These are phyloP conservation scores for Xylaria sp. DNA, from an alignment of 2,329 filamentous ascomycete genomes.

Conservation along the genomic window DNA sequence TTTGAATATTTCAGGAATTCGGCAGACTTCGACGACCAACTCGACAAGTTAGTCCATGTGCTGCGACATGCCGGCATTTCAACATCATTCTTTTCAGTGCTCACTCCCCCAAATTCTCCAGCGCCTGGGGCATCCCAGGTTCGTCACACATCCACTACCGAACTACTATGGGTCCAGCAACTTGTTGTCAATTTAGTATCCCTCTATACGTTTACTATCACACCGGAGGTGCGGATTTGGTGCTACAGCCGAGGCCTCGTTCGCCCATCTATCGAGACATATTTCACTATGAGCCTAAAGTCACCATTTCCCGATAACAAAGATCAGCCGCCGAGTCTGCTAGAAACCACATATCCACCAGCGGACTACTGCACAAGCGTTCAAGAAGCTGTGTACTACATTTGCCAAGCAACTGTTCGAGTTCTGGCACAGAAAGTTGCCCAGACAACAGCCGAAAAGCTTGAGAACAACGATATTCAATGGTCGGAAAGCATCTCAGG, in stretches of 20 bases:
- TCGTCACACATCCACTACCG: slow-evolving; percentile 54
- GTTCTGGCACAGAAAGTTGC: slow-evolving; percentile 40
- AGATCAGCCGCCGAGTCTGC: slow-evolving; percentile 42
- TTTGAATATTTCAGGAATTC: slow-evolving; percentile 57
- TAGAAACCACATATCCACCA: slow-evolving; percentile 56
- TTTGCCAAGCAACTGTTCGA: slow-evolving; percentile 55
- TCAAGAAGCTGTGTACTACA: slow-evolving; percentile 57
- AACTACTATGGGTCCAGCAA: slow-evolving; percentile 55
- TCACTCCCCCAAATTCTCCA: slow-evolving; percentile 47
- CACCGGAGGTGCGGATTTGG: slow-evolving; percentile 50
- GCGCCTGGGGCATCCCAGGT: slow-evolving; percentile 40
- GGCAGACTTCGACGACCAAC: slow-evolving; percentile 52
- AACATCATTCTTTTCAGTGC: slow-evolving; percentile 56
- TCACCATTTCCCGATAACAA: slow-evolving; percentile 44
- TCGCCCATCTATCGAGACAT: slow-evolving; percentile 37
- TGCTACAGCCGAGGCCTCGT: slow-evolving; percentile 33
- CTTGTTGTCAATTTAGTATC: slow-evolving; percentile 56
- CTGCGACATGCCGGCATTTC: slow-evolving; percentile 59
- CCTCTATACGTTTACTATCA: slow-evolving; percentile 57
- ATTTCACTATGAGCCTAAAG: slow-evolving; percentile 45
- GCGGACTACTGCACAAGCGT: slow-evolving; percentile 58
- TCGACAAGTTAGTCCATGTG: slow-evolving; percentile 56
- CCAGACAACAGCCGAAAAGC: slow-evolving; percentile 25
- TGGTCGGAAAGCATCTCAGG: slow-evolving; percentile 42
- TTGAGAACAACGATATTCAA: slow-evolving; percentile 40